Evolutionary conservation across 2,329 filamentous ascomycete species (phyloP).

Genomic region (Cytospora chrysosperma): DNA sequence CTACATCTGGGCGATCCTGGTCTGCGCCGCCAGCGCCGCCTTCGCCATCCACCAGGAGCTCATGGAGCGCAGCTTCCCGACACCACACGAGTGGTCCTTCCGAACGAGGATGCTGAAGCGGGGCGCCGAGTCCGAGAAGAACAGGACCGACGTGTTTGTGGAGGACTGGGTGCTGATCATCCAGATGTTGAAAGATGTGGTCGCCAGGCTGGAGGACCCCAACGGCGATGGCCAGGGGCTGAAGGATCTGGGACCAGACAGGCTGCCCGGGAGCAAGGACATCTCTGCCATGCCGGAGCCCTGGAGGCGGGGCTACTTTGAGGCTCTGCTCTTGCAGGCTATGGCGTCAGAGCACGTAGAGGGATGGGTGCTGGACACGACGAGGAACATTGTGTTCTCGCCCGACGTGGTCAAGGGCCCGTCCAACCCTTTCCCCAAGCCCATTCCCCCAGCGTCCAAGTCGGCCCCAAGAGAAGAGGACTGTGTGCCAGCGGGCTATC

Average conservation of each 20-base stretch:
- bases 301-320: constrained; percentile 84
- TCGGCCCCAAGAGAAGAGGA: constrained; percentile 72
- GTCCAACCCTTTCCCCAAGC: constrained; percentile 77
- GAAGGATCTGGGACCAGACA: constrained; percentile 52
- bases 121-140: constrained; percentile 59
- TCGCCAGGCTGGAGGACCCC: constrained; percentile 69
- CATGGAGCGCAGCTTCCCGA: constrained; percentile 74
- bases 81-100: constrained; percentile 78
- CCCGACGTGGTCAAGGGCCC: constrained; percentile 75
- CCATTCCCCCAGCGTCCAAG: constrained; percentile 63
- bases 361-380: constrained; percentile 71
- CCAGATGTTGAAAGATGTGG: constrained; percentile 55
- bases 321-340: constrained; percentile 75
- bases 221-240: constrained; percentile 67
- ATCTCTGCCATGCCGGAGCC: constrained; percentile 73
- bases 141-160: constrained; percentile 53
- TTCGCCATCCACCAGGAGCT: constrained; percentile 71
- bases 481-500: constrained; percentile 63
- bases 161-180: constrained; percentile 71
- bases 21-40: constrained; percentile 59
- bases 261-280: constrained; percentile 56
- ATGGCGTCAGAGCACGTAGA: constrained; percentile 78
- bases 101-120: constrained; percentile 67
- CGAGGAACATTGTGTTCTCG: constrained; percentile 65
- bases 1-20: constrained; percentile 63